Evolutionary conservation across 805 yeast genomes (phyloP).

Genomic region (Sugiyamaella lignohabitans): DNA sequence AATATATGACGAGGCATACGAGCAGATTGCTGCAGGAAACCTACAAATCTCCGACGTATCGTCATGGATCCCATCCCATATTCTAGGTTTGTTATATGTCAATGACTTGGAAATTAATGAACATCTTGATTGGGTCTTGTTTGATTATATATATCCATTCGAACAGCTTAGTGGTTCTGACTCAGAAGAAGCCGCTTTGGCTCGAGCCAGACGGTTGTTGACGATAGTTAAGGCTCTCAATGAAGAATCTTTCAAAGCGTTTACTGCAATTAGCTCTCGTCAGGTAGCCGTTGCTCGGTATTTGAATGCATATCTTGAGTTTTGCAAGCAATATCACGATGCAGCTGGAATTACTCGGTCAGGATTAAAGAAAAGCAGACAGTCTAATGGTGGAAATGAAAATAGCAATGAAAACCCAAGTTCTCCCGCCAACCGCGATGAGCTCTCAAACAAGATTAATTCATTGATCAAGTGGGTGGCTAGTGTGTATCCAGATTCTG

Average conservation of each 20-base stretch:
- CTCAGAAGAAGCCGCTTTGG: background rate
- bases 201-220: constrained; percentile 50
- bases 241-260: constrained; percentile 54
- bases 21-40: constrained; percentile 23
- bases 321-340: constrained; percentile 3
- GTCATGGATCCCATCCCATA: constrained; percentile 54
- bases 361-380: background rate
- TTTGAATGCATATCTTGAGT: constrained; percentile 25
- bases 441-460: constrained; percentile 37
- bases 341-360: no score
- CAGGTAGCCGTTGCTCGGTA: constrained; percentile 48
- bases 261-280: constrained; percentile 61
- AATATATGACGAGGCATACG: constrained; percentile 46
- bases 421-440: background rate
- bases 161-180: constrained; percentile 29
- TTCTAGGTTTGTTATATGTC: constrained; percentile 63
- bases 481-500: constrained; percentile 47
- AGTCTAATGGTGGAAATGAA: background rate
- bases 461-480: constrained; percentile 52
- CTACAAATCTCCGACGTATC: constrained; percentile 32
- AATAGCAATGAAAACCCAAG: background rate
- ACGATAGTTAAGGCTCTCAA: constrained; percentile 44
- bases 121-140: constrained; percentile 53
- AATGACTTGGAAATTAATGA: constrained; percentile 63
- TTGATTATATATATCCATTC: constrained; percentile 56